Conservation (phyloP, 2,329 filamentous ascomycete genomes). For the Botryotinia narcissicola region DNA sequence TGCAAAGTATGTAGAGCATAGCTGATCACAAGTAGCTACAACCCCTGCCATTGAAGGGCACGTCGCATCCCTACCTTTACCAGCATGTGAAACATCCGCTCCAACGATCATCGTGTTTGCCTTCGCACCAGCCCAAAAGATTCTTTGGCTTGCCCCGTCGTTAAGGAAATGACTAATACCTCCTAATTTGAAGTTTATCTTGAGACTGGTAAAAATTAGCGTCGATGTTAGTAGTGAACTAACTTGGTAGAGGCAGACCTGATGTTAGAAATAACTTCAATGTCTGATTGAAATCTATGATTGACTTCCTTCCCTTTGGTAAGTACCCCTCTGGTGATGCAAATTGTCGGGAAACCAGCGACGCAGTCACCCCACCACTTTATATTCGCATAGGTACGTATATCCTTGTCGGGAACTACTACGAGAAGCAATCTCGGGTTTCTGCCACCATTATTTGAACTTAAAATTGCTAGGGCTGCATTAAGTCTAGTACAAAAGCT, state of each 20-base stretch:
- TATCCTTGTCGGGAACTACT: neutral
- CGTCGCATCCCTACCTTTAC: constrained; percentile 51
- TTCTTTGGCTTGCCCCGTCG: constrained; percentile 40
- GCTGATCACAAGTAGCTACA: constrained; percentile 66
- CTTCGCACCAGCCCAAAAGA: constrained; percentile 45
- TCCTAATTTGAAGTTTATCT: constrained; percentile 73
- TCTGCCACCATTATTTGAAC: neutral
- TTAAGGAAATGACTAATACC: constrained; percentile 65
- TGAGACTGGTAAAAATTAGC: constrained; percentile 47
- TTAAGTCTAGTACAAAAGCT: accelerated
- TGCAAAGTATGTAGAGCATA: constrained; percentile 73
- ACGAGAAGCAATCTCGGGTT: neutral
- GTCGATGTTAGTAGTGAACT: too few relatives aligned
- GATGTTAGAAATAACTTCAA: neutral
- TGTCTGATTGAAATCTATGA: accelerated
- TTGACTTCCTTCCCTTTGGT: accelerated
- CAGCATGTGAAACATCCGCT: constrained; percentile 84
- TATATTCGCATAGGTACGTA: constrained; percentile 17
- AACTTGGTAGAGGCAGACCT: neutral
- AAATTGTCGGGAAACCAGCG: constrained; percentile 22
- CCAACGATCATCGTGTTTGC: constrained; percentile 79
- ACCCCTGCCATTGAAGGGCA: constrained; percentile 76
- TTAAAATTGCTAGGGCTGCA: neutral
- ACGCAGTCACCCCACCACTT: constrained; percentile 26
- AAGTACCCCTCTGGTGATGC: neutral